Evolutionary conservation across 2,329 filamentous ascomycete genomes (phyloP).

Genomic region (Claviceps humidiphila): DNA sequence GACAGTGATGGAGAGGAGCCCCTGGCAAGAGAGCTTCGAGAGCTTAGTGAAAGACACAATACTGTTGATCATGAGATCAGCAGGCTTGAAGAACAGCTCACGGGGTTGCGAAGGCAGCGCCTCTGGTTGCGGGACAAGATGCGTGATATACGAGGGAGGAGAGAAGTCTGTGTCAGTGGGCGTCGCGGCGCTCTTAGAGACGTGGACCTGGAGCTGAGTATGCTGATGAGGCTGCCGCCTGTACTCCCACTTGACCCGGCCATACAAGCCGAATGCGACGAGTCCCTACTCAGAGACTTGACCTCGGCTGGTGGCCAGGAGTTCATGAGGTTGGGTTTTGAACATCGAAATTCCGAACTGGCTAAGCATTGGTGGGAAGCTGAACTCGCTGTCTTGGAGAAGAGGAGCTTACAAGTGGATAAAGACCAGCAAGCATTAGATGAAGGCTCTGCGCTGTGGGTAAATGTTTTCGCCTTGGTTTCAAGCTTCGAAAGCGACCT

Average conservation of each 20-base stretch:
- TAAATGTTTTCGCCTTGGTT: slow-evolving; percentile 44
- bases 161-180: slow-evolving; percentile 59
- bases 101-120: slow-evolving; percentile 45
- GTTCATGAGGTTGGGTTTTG: slow-evolving; percentile 47
- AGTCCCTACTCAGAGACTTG: slow-evolving; percentile 6
- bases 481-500: slow-evolving; percentile 53
- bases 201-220: slow-evolving; percentile 47
- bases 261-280: slow-evolving; percentile 18
- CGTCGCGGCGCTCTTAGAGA: slow-evolving; percentile 55
- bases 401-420: slow-evolving; percentile 41
- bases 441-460: slow-evolving; percentile 55
- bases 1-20: slow-evolving; percentile 43
- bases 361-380: slow-evolving; percentile 57
- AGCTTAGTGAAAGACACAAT: slow-evolving; percentile 41
- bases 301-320: slow-evolving; percentile 29
- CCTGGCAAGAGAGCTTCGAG: slow-evolving; percentile 46
- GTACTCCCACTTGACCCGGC: slow-evolving; percentile 38
- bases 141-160: slow-evolving; percentile 47
- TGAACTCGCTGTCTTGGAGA: slow-evolving; percentile 43
- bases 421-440: slow-evolving; percentile 52
- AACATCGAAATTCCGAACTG: slow-evolving; percentile 56
- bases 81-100: slow-evolving; percentile 50
- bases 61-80: slow-evolving; percentile 49
- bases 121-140: slow-evolving; percentile 47
- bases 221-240: slow-evolving; percentile 45